Evolutionary conservation across 106 monocot species (phyloP).

Genomic region (Triglochin maritima): DNA sequence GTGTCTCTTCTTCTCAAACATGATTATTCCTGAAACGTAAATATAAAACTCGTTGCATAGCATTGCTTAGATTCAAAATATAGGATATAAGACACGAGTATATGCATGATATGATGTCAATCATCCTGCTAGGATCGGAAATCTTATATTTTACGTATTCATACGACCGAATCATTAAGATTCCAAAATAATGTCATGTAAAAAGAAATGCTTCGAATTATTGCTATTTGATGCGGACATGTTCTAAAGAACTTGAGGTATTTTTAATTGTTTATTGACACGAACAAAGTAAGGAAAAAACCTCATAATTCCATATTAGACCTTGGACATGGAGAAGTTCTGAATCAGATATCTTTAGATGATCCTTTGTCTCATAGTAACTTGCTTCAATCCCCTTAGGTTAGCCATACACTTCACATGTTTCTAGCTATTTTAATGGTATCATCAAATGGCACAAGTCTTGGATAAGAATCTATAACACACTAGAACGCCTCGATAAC

Average conservation of each 20-base stretch:
- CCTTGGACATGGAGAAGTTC: slow-evolving; percentile 9
- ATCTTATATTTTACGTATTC: too few relatives aligned
- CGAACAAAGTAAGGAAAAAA: slow-evolving; percentile 6
- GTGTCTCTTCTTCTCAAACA: too few relatives aligned
- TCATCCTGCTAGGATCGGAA: too few relatives aligned
- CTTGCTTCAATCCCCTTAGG: slow-evolving; percentile 2
- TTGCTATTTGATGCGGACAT: not conserved
- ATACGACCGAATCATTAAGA: not conserved
- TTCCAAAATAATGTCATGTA: slow-evolving; percentile 9
- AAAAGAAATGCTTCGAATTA: slow-evolving; percentile 1
- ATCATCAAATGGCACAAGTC: slow-evolving; percentile 8
- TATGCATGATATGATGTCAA: too few relatives aligned
- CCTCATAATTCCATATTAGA: slow-evolving; percentile 9
- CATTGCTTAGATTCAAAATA: too few relatives aligned
- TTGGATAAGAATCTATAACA: slow-evolving; percentile 6
- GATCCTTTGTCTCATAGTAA: slow-evolving; percentile 1
- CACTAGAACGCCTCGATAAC: not conserved
- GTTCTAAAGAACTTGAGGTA: slow-evolving; percentile 12
- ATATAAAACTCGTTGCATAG: too few relatives aligned
- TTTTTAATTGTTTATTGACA: too few relatives aligned
- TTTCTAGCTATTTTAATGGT: not conserved
- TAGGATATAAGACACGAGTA: too few relatives aligned
- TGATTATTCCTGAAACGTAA: too few relatives aligned
- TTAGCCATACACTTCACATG: slow-evolving; percentile 1
- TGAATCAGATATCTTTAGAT: slow-evolving; percentile 3